phyloP scores from a whole-genome alignment of 208 protist species.

The Trichomonas vaginalis region DNA sequence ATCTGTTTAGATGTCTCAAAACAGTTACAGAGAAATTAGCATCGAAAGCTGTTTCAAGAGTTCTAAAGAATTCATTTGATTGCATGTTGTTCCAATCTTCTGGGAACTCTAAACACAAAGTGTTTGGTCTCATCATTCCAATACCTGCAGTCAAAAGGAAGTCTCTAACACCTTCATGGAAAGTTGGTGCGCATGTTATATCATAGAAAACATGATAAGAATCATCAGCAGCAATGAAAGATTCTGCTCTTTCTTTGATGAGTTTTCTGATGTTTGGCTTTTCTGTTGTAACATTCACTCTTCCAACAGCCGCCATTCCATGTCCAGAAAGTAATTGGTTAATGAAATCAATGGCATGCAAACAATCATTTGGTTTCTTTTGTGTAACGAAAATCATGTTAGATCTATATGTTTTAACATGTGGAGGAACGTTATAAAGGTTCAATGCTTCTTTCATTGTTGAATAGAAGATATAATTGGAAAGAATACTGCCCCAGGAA shows the following conservation, averaged over 20 bases:
- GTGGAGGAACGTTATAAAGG: background rate
- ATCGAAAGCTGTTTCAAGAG: background rate
- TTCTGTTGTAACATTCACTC: background rate
- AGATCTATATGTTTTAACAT: background rate
- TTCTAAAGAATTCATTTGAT: background rate
- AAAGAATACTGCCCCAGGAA: background rate
- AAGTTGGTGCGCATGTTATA: background rate
- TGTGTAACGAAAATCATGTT: background rate
- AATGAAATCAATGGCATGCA: background rate
- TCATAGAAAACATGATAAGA: background rate
- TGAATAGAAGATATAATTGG: background rate
- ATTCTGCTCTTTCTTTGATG: background rate
- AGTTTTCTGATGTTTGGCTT: background rate
- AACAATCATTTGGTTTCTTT: background rate
- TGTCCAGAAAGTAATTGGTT: background rate
- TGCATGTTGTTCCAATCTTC: background rate
- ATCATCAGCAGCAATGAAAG: background rate
- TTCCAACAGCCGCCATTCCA: background rate
- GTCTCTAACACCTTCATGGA: background rate
- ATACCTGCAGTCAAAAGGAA: background rate
- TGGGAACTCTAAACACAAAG: background rate
- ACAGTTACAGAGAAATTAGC: background rate
- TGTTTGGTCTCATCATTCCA: constrained; percentile 5
- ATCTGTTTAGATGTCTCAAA: background rate
- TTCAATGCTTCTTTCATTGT: background rate